Evolutionary conservation across 495 filamentous ascomycete species (phyloP).

Genomic region (Penicillium coffeae): DNA sequence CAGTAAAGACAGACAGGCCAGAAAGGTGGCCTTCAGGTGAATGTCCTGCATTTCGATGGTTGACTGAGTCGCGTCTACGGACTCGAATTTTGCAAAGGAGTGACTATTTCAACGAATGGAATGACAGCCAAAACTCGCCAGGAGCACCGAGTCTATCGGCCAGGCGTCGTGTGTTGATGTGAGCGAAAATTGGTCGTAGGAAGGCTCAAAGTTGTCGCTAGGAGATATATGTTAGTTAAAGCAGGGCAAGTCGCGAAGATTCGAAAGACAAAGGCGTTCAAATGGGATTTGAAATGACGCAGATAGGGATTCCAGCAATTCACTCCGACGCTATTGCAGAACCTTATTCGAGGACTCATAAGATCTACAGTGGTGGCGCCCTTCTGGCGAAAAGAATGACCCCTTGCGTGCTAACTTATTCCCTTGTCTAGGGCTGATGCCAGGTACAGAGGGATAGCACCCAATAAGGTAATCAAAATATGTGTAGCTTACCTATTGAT

Average conservation of each 20-base stretch:
- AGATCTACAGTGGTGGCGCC: slow-evolving; percentile 15
- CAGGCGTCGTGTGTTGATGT: slow-evolving; percentile 4
- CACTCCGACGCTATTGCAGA: slow-evolving; percentile 12
- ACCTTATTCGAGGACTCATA: slow-evolving; percentile 11
- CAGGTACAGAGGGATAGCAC: slow-evolving; percentile 4
- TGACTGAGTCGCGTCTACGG: slow-evolving; percentile 14
- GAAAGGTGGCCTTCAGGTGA: slow-evolving; percentile 17
- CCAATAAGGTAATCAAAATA: slow-evolving; percentile 5
- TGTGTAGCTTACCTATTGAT: slow-evolving; percentile 21
- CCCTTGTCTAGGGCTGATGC: slow-evolving; percentile 3
- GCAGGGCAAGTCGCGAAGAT: slow-evolving; percentile 1
- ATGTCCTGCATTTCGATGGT: slow-evolving; percentile 21
- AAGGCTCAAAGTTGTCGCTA: slow-evolving; percentile 7
- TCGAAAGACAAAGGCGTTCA: neutral
- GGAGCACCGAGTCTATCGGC: slow-evolving; percentile 24
- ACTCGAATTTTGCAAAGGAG: slow-evolving; percentile 11
- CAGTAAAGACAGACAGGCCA: slow-evolving; percentile 30
- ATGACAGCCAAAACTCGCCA: slow-evolving; percentile 15
- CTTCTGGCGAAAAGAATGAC: slow-evolving; percentile 13
- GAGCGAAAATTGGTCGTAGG: neutral
- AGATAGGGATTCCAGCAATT: slow-evolving; percentile 10
- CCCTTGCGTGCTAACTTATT: slow-evolving; percentile 22
- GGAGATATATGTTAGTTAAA: slow-evolving; percentile 13
- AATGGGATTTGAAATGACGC: slow-evolving; percentile 7
- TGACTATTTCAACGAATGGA: slow-evolving; percentile 10